Evolutionary conservation across 1,284 basidiomycete genomes (phyloP).

Genomic region (Ustilago curta): DNA sequence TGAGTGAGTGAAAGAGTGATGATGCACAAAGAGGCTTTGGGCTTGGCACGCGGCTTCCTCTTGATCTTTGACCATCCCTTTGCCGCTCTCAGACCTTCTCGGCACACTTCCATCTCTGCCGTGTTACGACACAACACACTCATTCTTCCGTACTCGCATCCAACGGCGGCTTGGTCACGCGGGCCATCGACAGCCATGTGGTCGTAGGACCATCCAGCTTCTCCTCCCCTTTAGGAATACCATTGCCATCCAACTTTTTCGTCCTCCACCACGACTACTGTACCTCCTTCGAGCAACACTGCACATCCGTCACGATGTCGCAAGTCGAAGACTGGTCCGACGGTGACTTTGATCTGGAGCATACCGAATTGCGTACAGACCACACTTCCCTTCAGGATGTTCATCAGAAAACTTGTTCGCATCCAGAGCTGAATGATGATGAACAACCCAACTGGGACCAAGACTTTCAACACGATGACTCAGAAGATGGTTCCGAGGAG

Average conservation of each 20-base stretch:
- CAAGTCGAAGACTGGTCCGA: constrained; percentile 52
- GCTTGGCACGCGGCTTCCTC: constrained; percentile 5
- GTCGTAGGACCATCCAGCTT: neutral
- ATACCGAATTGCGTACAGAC: constrained; percentile 39
- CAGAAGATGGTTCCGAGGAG: constrained; percentile 34
- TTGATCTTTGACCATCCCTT: constrained; percentile 2
- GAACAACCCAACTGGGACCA: constrained; percentile 28
- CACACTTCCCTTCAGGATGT: constrained; percentile 29
- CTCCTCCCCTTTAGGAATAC: neutral
- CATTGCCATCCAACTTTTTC: too few relatives aligned
- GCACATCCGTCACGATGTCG: constrained; percentile 15
- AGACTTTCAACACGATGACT: constrained; percentile 15
- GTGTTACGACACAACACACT: neutral
- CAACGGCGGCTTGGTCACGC: constrained; percentile 1
- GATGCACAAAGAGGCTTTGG: neutral
- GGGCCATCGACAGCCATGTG: neutral
- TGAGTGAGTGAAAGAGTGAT: too few relatives aligned
- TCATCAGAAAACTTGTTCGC: constrained; percentile 1
- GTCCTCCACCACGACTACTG: neutral
- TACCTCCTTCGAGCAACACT: neutral
- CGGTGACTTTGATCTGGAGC: constrained; percentile 46
- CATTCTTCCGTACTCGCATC: neutral
- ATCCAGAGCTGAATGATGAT: constrained; percentile 12
- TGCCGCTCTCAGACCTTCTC: neutral
- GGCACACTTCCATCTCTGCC: neutral